Percentiles rank a stretch among this genome's conserved stretches.
Conservation (phyloP, 176 grass and related monocot genomes). For the Oryza meridionalis region DNA sequence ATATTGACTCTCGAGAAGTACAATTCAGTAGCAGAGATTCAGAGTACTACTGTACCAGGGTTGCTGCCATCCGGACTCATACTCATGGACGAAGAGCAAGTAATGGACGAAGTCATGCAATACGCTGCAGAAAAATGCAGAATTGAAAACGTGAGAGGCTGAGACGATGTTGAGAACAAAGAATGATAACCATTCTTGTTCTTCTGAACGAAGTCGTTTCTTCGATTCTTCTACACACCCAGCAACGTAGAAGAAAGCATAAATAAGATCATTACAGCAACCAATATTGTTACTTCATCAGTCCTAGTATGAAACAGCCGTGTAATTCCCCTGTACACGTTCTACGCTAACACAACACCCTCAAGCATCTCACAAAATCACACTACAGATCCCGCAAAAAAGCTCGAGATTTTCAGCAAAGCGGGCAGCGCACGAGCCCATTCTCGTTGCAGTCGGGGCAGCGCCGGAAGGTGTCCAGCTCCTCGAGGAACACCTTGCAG, state of each 20-base stretch:
- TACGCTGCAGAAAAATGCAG: background rate
- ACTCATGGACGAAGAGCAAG: background rate
- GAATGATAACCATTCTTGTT: background rate
- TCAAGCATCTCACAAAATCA: constrained; percentile 20
- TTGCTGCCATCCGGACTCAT: background rate
- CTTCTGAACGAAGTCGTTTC: background rate
- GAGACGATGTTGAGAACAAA: background rate
- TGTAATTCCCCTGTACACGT: constrained; percentile 49
- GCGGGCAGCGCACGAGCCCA: constrained; percentile 76
- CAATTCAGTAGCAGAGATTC: background rate
- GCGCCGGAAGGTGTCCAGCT: constrained; percentile 62
- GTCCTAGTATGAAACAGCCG: constrained; percentile 38
- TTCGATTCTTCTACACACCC: background rate
- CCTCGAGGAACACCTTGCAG: constrained; percentile 91
- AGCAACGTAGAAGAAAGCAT: background rate
- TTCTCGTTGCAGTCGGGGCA: constrained; percentile 98
- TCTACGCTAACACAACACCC: constrained; percentile 5
- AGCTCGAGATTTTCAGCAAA: constrained; percentile 54
- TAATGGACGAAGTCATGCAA: background rate
- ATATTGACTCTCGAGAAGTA: background rate
- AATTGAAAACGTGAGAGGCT: background rate
- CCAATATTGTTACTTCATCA: constrained; percentile 31
- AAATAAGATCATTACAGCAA: background rate
- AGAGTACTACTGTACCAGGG: background rate
- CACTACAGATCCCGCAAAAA: constrained; percentile 10